A percentile compares a stretch with the other conserved stretches of the same genome.
Evolutionary conservation across 768 basidiomycete genomes (phyloP).

Genomic region (Rhodotorula babjevae): DNA sequence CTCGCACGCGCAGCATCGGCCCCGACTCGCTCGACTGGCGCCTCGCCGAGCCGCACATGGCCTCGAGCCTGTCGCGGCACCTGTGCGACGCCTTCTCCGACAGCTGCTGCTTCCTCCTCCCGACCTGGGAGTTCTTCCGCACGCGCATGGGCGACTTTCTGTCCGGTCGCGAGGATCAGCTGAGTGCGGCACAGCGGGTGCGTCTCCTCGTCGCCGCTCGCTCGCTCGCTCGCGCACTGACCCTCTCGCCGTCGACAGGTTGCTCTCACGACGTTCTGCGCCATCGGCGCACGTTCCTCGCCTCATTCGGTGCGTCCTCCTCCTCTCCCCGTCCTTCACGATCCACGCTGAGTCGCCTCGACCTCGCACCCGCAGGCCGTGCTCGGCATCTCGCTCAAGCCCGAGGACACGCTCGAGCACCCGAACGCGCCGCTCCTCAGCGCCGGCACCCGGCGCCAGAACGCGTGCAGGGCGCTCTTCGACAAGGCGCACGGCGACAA

Average conservation of each 20-base stretch:
- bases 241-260: neutral
- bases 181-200: neutral
- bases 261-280: conserved; percentile 1
- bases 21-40: conserved; percentile 12
- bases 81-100: conserved; percentile 13
- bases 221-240: too few relatives aligned
- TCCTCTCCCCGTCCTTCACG: too few relatives aligned
- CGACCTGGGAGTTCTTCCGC: conserved; percentile 2
- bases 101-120: conserved; percentile 16
- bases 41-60: conserved; percentile 14
- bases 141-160: neutral
- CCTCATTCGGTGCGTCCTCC: conserved; percentile 3
- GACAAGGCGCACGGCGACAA: neutral
- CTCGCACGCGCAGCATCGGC: neutral
- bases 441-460: conserved; percentile 17
- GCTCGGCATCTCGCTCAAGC: conserved; percentile 12
- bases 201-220: too few relatives aligned
- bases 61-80: neutral
- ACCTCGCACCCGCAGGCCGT: neutral
- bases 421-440: conserved; percentile 11
- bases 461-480: conserved; percentile 5
- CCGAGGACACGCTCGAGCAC: conserved; percentile 12
- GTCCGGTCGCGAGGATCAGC: neutral
- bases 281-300: conserved; percentile 9
- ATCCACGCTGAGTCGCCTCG: too few relatives aligned